These are phyloP conservation scores for Arabidopsis suecica DNA, from an alignment of 345 rosid species.

Conservation along the genomic window DNA sequence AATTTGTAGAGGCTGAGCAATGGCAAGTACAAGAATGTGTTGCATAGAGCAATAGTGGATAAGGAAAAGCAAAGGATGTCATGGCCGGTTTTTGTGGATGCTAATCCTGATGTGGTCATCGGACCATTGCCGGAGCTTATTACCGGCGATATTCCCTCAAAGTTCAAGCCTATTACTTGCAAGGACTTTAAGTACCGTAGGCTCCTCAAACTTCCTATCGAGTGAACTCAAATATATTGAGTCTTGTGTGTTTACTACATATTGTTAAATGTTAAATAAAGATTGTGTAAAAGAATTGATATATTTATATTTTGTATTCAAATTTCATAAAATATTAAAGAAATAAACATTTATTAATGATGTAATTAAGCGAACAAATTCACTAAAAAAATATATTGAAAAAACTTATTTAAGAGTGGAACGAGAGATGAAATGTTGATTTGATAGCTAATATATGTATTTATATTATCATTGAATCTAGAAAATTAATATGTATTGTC, in stretches of 20 bases:
- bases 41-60: slow-evolving; percentile 63
- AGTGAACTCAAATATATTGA: slow-evolving; percentile 6
- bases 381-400: no score
- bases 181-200: slow-evolving; percentile 63
- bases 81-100: slow-evolving; percentile 85
- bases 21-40: slow-evolving; percentile 62
- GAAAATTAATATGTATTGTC: no score
- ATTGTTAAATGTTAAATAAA: not conserved
- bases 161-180: slow-evolving; percentile 61
- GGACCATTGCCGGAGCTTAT: slow-evolving; percentile 65
- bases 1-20: slow-evolving; percentile 66
- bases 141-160: slow-evolving; percentile 47
- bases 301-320: not conserved
- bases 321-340: no score
- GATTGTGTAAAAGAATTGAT: not conserved
- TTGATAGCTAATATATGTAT: no score
- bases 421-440: no score
- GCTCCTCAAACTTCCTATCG: slow-evolving; percentile 63
- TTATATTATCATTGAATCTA: no score
- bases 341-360: no score
- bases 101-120: slow-evolving; percentile 56
- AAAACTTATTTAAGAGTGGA: no score
- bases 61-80: slow-evolving; percentile 77
- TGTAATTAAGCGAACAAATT: no score
- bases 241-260: not conserved